Evolutionary conservation across 192 early-diverging fungal species (phyloP).

Genomic region (Backusella mclennaniae): DNA sequence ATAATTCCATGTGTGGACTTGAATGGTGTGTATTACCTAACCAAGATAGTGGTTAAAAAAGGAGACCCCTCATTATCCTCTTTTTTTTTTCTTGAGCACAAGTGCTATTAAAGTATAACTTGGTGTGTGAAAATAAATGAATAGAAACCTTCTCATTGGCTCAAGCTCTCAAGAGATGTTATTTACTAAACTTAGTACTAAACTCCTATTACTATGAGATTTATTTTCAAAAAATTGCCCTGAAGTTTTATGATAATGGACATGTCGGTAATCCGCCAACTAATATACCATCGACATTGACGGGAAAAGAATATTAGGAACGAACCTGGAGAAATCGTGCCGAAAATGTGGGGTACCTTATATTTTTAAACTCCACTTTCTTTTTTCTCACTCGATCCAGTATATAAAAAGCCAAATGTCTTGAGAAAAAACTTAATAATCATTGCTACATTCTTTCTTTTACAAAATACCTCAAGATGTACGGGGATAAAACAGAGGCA

Average conservation of each 20-base stretch:
- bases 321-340: not conserved
- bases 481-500: not conserved
- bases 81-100: not conserved
- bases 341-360: slow-evolving; percentile 4
- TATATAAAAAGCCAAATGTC: not conserved
- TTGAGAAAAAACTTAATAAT: not conserved
- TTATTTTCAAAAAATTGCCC: not conserved
- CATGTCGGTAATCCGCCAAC: not conserved
- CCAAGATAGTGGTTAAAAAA: not conserved
- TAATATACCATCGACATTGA: not conserved
- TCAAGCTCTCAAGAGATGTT: not conserved
- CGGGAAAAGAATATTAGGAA: not conserved
- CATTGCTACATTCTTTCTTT: not conserved
- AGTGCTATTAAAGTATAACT: not conserved
- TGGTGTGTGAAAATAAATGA: not conserved
- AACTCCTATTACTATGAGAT: not conserved
- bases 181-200: not conserved
- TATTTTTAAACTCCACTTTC: not conserved
- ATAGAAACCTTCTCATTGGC: not conserved
- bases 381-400: not conserved
- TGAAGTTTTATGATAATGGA: not conserved
- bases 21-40: not conserved
- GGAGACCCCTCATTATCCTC: not conserved
- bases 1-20: not conserved
- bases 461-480: not conserved